phyloP scores from a whole-genome alignment of 1,284 basidiomycete genomes.

The Anthracocystis panici-leucophaei region DNA sequence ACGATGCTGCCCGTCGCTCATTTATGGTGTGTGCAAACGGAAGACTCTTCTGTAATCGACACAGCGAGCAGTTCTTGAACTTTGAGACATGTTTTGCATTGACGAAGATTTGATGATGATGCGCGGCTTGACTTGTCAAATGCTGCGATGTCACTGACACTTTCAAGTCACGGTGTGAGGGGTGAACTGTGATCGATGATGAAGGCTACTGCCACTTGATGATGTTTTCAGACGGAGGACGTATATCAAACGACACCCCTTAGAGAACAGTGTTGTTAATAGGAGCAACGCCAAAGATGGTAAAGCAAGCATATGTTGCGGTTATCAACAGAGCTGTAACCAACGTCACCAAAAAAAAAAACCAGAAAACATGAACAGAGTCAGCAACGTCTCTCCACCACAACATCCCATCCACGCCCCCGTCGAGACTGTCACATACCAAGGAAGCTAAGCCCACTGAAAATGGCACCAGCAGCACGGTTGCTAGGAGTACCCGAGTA shows the following conservation, averaged over 20 bases:
- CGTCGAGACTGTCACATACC: slow-evolving; percentile 9
- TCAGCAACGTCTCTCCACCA: not conserved
- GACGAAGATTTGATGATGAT: not conserved
- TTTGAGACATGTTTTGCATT: not conserved
- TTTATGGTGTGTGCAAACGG: not conserved
- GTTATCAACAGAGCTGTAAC: slow-evolving; percentile 24
- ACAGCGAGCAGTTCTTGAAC: not conserved
- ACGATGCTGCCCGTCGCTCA: not conserved
- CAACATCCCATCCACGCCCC: not conserved
- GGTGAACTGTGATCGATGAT: not conserved
- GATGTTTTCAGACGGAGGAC: not conserved
- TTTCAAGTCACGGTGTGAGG: not conserved
- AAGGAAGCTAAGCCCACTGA: slow-evolving; percentile 38
- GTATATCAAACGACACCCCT: not conserved
- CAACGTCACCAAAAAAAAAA: not conserved
- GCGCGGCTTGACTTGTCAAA: not conserved
- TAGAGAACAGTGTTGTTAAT: slow-evolving; percentile 28
- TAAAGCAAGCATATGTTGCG: slow-evolving; percentile 44
- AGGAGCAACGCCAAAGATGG: slow-evolving; percentile 26
- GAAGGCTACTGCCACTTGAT: not conserved
- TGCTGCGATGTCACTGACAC: not conserved
- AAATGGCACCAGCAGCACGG: slow-evolving; percentile 39
- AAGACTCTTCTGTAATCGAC: not conserved
- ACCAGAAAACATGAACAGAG: not conserved
- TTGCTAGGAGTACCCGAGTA: slow-evolving; percentile 53